Evolutionary conservation across 2,329 filamentous ascomycete genomes (phyloP), one percentile per base, ranked within the genome.

Genomic region (Gremmenia infestans): DNA sequence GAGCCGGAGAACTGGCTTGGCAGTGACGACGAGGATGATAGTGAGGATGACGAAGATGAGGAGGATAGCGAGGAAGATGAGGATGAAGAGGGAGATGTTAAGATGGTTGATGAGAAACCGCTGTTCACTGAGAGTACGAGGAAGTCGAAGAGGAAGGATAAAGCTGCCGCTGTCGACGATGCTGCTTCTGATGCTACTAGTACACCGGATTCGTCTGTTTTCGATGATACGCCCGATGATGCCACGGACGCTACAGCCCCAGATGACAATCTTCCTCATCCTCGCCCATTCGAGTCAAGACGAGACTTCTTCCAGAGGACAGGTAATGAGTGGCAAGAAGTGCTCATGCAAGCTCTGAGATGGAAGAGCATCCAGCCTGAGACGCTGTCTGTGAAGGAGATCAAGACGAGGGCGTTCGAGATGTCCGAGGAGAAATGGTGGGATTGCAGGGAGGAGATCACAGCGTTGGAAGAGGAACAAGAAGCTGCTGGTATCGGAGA

Each of bases 371-470:
- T 83, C 46, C 81, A 85, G 61, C 81, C 82, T 3, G 87, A 89
- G 71, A 80, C 83, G 42, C 80, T 90, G 61, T 79, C 83, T 0
- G 77, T 95, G 68, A 99, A 99, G 77, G 94, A 97, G 76, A 85
- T 97, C 67, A 91, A 96, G 72, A 88, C 92, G 67, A 86, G 85
- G 70, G 94, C 91, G 1, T 99, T 97, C 71, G 87, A 91, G 68
- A 80, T 91, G 61, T 92, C 92, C 42, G 94, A 99, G 73, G 89
- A 92, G 74, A 96, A 96, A 72, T 99, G 94, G 94, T 99, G 94
- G 94, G 94, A 97, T 77, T 91, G 88, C 70, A 82, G 94, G 65
- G 94, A 99, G 75, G 93, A 97, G 74, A 89, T 99, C 63, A 88
- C 86, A 53, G 88, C 85, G 6, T 73, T 97, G 68, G 94, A 99